Evolutionary conservation across 805 yeast species (phyloP), one percentile per base, ranked within the genome.

Genomic region (Brettanomyces custersianus): DNA sequence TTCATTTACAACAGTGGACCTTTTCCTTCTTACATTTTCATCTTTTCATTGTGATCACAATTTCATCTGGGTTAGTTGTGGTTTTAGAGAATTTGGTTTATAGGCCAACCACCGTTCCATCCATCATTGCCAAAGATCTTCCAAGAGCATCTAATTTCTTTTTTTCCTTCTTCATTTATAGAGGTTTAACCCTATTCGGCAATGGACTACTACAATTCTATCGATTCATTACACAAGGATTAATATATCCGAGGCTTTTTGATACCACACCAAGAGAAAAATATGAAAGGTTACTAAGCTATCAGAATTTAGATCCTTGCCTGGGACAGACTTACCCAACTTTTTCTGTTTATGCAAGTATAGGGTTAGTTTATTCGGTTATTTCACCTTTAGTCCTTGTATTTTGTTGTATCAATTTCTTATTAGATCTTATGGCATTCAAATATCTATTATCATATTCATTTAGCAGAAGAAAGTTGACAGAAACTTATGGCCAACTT

Each of bases 91-190:
- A 72, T 38, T 57, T 80, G 4, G 55, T 83, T 5, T 74, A 72
- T 40, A 78, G 72, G 44, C 95, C 95, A 1, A 73, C 77, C 0
- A 73, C 84, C 0, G 71, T 83, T 10, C 86, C 92, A 1, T 64
- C 74, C 5, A 55, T 84, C 36, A 63, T 86, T 18, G 95, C 95
- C 0, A 68, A 70, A 11, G 83, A 86, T 46, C 64, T 88, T 24
- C 95, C 96, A 0, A 82, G 81, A 49, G 82, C 94, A 18, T 80
- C 95, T 1, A 83, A 79, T 30, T 87, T 88, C 51, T 88, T 87
- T 59, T 79, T 79, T 54, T 81, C 88, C 3, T 85, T 80, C 49
- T 62, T 86, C 26, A 59, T 84, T 0, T 64, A 87, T 23, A 78
- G 82, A 55, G 90, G 94, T 0, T 60, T 87, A 38, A 72, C 88